Evolutionary conservation across 495 filamentous ascomycete genomes (phyloP).

Genomic region (Xeromyces bisporus): DNA sequence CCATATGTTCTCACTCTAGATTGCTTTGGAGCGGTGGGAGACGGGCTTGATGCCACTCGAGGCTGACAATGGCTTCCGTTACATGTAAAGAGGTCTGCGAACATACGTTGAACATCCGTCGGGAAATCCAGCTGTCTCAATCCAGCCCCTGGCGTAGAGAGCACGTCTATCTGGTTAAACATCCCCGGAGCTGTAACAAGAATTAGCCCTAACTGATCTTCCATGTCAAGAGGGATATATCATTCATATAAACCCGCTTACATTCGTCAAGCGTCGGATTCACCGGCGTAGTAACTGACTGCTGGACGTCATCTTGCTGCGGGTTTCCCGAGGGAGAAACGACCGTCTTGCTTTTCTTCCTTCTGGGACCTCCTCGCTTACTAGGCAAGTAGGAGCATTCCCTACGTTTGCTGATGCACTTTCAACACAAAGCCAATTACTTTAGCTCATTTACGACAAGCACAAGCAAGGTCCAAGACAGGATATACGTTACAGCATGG

Average conservation of each 20-base stretch:
- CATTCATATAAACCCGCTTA: slow-evolving; percentile 9
- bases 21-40: slow-evolving; percentile 12
- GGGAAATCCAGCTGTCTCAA: slow-evolving; percentile 25
- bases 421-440: neutral
- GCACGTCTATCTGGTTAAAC: slow-evolving; percentile 27
- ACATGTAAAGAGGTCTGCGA: slow-evolving; percentile 18
- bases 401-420: slow-evolving; percentile 37
- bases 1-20: slow-evolving; percentile 25
- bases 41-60: slow-evolving; percentile 19
- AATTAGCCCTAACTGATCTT: neutral
- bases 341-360: slow-evolving; percentile 22
- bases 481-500: slow-evolving; percentile 38
- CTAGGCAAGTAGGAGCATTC: slow-evolving; percentile 40
- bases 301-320: slow-evolving; percentile 10
- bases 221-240: neutral
- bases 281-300: slow-evolving; percentile 7
- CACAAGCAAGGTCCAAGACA: slow-evolving; percentile 2
- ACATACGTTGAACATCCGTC: slow-evolving; percentile 21
- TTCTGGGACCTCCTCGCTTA: slow-evolving; percentile 38
- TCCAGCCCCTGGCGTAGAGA: slow-evolving; percentile 27
- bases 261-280: slow-evolving; percentile 19
- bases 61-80: slow-evolving; percentile 11
- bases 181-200: slow-evolving; percentile 18
- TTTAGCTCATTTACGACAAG: slow-evolving; percentile 1
- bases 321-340: slow-evolving; percentile 10